phyloP scores from a whole-genome alignment of 176 grass and related monocot genomes.

The Oryza brachyantha region DNA sequence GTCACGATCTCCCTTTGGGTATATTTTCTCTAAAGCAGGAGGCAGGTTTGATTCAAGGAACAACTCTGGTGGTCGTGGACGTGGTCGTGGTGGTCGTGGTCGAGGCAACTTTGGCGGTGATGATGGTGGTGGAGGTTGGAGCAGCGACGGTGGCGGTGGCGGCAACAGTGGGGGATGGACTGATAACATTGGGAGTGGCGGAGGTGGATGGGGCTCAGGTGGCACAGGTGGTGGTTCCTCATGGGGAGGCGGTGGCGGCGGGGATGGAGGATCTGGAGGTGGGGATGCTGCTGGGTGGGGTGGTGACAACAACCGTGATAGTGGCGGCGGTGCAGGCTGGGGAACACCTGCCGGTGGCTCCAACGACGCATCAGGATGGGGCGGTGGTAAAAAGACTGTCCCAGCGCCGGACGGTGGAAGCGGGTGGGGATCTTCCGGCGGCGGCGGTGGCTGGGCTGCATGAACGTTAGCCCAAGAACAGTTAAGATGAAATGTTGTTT shows the following conservation, averaged over 20 bases:
- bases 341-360: not conserved
- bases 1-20: not conserved
- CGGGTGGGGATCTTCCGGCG: slow-evolving; percentile 33
- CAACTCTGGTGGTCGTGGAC: slow-evolving; percentile 48
- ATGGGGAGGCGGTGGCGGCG: not conserved
- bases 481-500: not conserved
- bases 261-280: slow-evolving; percentile 23
- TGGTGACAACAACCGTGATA: slow-evolving; percentile 17
- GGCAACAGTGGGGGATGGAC: slow-evolving; percentile 45
- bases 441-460: slow-evolving; percentile 31
- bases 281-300: slow-evolving; percentile 31
- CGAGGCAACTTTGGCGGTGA: slow-evolving; percentile 53
- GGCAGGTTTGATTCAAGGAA: slow-evolving; percentile 84
- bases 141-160: slow-evolving; percentile 20
- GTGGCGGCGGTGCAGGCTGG: slow-evolving; percentile 21
- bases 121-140: slow-evolving; percentile 36
- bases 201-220: slow-evolving; percentile 42
- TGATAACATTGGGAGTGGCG: slow-evolving; percentile 34
- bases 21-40: slow-evolving; percentile 44
- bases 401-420: slow-evolving; percentile 41
- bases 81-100: slow-evolving; percentile 43
- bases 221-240: slow-evolving; percentile 27
- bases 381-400: slow-evolving; percentile 41
- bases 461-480: not conserved
- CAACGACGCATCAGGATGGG: slow-evolving; percentile 33